Conservation (phyloP, 805 yeast genomes). For the Cyberlindnera maclurae region DNA sequence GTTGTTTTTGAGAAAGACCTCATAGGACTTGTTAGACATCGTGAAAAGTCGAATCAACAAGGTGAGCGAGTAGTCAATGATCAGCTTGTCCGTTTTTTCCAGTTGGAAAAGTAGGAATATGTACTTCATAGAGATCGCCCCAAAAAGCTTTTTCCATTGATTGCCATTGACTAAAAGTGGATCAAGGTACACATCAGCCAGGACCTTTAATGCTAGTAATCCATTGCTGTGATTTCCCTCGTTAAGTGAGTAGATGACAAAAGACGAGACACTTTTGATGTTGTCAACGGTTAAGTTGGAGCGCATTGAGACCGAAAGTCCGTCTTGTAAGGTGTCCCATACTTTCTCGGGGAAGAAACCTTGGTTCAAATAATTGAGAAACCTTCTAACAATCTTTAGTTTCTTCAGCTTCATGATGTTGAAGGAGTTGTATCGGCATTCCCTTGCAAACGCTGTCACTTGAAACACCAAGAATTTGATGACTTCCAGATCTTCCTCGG, state of each 20-base stretch:
- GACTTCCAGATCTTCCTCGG: constrained; percentile 31
- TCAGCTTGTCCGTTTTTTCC: constrained; percentile 25
- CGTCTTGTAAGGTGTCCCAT: constrained; percentile 30
- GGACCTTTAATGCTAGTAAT: constrained; percentile 25
- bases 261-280: constrained; percentile 45
- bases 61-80: constrained; percentile 27
- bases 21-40: constrained; percentile 39
- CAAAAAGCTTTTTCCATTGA: constrained; percentile 40
- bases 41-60: constrained; percentile 45
- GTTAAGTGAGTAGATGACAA: constrained; percentile 41
- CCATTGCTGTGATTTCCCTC: constrained; percentile 23
- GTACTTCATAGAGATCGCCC: constrained; percentile 62
- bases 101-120: constrained; percentile 44
- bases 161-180: constrained; percentile 34
- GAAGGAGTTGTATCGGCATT: constrained; percentile 41
- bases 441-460: constrained; percentile 45
- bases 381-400: constrained; percentile 38
- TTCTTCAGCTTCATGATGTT: constrained; percentile 48
- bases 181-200: constrained; percentile 27
- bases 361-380: constrained; percentile 23
- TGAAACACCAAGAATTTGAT: constrained; percentile 51
- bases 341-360: constrained; percentile 30
- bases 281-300: constrained; percentile 48
- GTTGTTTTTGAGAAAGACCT: constrained; percentile 41
- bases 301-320: constrained; percentile 34